phyloP scores from a whole-genome alignment of 139 green algal genomes.

The Gonium pectorale region DNA sequence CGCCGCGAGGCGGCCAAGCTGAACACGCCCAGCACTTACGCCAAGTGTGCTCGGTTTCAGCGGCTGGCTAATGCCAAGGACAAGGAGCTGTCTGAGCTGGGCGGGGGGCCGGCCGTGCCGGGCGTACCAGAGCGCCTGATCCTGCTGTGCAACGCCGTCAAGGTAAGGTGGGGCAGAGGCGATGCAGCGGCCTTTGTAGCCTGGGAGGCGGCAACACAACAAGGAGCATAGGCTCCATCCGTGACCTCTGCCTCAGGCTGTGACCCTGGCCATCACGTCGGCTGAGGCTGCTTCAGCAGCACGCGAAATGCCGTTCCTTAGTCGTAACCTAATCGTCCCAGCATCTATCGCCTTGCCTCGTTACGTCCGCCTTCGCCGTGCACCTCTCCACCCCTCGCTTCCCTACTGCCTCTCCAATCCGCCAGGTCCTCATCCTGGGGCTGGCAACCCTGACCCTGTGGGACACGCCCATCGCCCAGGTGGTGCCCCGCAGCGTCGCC shows the following conservation, averaged over 20 bases:
- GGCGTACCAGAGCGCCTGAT: slow-evolving; percentile 27
- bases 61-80: slow-evolving; percentile 61
- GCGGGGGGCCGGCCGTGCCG: background rate
- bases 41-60: slow-evolving; percentile 52
- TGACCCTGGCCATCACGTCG: too few species aligned
- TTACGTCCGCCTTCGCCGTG: too few species aligned
- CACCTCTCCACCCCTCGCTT: too few species aligned
- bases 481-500: slow-evolving; percentile 27
- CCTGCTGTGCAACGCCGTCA: slow-evolving; percentile 25
- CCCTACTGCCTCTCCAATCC: background rate
- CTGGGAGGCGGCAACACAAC: too few species aligned
- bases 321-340: too few species aligned
- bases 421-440: slow-evolving; percentile 40
- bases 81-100: slow-evolving; percentile 51
- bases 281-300: too few species aligned
- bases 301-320: too few species aligned
- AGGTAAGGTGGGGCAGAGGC: too few species aligned
- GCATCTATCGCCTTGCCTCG: too few species aligned
- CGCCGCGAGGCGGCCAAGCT: slow-evolving; percentile 39
- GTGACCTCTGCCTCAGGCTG: too few species aligned
- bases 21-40: slow-evolving; percentile 55
- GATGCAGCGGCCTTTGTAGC: too few species aligned
- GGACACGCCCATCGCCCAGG: slow-evolving; percentile 42
- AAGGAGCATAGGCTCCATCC: too few species aligned
- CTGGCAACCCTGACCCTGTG: slow-evolving; percentile 39